phyloP scores from a whole-genome alignment of 805 yeast genomes.

The Starmerella scarabaei region DNA sequence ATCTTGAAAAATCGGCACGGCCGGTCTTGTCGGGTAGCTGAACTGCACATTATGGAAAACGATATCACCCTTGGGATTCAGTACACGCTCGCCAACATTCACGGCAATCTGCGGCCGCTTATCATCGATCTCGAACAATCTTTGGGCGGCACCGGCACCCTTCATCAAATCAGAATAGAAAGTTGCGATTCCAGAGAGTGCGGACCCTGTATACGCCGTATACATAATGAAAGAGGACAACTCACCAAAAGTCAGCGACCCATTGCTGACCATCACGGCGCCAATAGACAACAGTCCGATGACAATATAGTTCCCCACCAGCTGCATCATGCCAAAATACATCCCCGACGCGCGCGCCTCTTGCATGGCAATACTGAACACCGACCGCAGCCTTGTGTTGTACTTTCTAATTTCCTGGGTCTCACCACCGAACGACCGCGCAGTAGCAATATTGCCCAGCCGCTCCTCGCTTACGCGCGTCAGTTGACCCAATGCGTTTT shows the following conservation, averaged over 20 bases:
- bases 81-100: conserved; percentile 42
- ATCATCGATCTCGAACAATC: conserved; percentile 77
- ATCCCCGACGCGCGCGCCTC: conserved; percentile 72
- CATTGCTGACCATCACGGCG: conserved; percentile 63
- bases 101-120: conserved; percentile 61
- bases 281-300: conserved; percentile 71
- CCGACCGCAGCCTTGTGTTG: conserved; percentile 52
- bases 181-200: conserved; percentile 79
- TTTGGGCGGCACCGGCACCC: conserved; percentile 90
- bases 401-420: conserved; percentile 61
- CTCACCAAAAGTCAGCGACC: conserved; percentile 74
- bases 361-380: conserved; percentile 53
- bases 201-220: conserved; percentile 86
- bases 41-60: conserved; percentile 52
- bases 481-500: conserved; percentile 69
- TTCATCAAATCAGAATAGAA: conserved; percentile 92
- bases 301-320: conserved; percentile 70
- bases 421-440: conserved; percentile 86
- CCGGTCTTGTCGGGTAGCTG: conserved; percentile 73
- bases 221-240: conserved; percentile 89
- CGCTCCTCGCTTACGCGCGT: conserved; percentile 90
- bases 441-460: conserved; percentile 68
- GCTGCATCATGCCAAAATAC: conserved; percentile 66
- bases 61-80: conserved; percentile 32
- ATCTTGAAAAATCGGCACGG: conserved; percentile 49